Percentiles rank a stretch among this genome's conserved stretches.
These are phyloP conservation scores for Geosiphon pyriformis DNA, from an alignment of 192 early-diverging fungal genomes.

Conservation along the genomic window DNA sequence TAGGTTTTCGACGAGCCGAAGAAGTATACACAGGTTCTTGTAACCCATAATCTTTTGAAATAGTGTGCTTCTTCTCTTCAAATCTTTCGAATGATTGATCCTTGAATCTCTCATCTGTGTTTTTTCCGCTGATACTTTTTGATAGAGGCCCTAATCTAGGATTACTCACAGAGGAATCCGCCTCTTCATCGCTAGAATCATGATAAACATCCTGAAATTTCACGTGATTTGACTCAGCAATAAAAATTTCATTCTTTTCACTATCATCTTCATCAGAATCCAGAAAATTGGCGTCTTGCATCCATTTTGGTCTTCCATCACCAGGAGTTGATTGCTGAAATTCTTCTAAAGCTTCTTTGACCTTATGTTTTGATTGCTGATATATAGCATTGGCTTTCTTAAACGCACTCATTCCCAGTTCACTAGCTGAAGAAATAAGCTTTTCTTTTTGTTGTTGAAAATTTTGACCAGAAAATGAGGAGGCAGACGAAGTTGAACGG, in stretches of 20 bases:
- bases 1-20: background rate
- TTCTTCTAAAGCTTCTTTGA: slow-evolving; percentile 56
- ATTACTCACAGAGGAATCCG: background rate
- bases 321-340: slow-evolving; percentile 41
- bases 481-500: slow-evolving; percentile 1
- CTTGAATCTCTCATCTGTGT: background rate
- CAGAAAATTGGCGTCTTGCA: slow-evolving; percentile 21
- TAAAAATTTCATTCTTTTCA: slow-evolving; percentile 17
- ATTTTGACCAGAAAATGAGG: background rate
- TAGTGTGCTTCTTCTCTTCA: background rate
- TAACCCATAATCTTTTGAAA: slow-evolving; percentile 19
- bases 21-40: background rate
- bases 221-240: background rate
- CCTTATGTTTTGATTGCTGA: slow-evolving; percentile 54
- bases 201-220: slow-evolving; percentile 19
- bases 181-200: slow-evolving; percentile 18
- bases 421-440: slow-evolving; percentile 47
- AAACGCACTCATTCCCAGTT: slow-evolving; percentile 55
- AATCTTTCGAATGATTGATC: background rate
- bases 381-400: slow-evolving; percentile 63
- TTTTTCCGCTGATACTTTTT: no score
- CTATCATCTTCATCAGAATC: slow-evolving; percentile 30
- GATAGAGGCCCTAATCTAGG: background rate
- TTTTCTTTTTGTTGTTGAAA: slow-evolving; percentile 50
- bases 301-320: slow-evolving; percentile 34